Evolutionary conservation across 164 flowering plant genomes (phyloP), one percentile per base, ranked within the genome.

Genomic region (Magnolia kwangsiensis): DNA sequence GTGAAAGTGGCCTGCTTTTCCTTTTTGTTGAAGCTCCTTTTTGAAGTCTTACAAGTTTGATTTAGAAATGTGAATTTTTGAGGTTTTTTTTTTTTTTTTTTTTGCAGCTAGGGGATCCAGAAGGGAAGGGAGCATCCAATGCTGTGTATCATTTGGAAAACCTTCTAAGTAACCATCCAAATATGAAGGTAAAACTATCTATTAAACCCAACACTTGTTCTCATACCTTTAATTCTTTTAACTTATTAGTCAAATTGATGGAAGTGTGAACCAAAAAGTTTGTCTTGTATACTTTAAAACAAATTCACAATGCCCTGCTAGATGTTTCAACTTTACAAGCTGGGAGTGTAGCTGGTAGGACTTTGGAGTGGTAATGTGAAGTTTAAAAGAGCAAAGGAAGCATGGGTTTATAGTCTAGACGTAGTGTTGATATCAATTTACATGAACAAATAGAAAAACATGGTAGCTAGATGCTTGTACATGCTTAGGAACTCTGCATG

Each of bases 71-170:
- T 37, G 45, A 37, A 37, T 37, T 37, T 2, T 16, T 11, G 61
- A 55, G 61, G 0, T 16, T 9, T 1, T 27, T 1, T 27, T 27
- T 49, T 73, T 51, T 64, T 80, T 70, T 72, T 81, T 74, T 13
- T 61, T 5, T 86, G 74, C 87, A 96, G 99, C 86, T 96, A 70
- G 99, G 99, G 45, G 99, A 96, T 89, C 99, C 99, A 75, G 91
- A 87, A 79, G 88, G 84, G 72, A 94, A 89, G 78, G 90, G 84
- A 78, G 98, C 98, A 77, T 96, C 98, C 3, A 88, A 87, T 86
- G 98, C 98, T 75, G 97, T 89, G 80, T 94, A 64, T 87, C 90
- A 90, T 81, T 83, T 96, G 72, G 80, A 93, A 70, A 90, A 89
- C 78, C 92, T 96, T 80, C 84, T 96, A 72, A 77, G 92, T 72